Evolutionary conservation across 1,284 basidiomycete genomes (phyloP).

Genomic region (Apiotrichum sp.): DNA sequence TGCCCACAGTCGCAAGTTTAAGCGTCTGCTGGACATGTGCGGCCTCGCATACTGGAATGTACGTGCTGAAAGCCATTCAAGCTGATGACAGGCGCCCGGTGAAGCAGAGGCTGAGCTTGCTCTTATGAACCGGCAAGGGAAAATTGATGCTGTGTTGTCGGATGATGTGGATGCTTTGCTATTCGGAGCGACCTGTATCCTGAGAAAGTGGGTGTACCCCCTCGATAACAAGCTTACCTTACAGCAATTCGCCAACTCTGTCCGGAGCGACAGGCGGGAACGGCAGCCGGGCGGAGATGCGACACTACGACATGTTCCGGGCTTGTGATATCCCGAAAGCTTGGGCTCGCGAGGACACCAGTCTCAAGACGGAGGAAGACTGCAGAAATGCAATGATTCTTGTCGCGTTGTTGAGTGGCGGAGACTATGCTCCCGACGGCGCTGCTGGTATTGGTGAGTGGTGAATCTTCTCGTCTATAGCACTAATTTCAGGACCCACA

Average conservation of each 20-base stretch:
- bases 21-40: slow-evolving; percentile 75
- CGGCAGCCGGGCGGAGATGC: slow-evolving; percentile 46
- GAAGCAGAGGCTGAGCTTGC: slow-evolving; percentile 97
- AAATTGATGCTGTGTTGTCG: slow-evolving; percentile 83
- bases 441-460: slow-evolving; percentile 34
- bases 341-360: slow-evolving; percentile 23
- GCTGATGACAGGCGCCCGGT: slow-evolving; percentile 64
- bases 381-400: slow-evolving; percentile 73
- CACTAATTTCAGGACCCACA: slow-evolving; percentile 32
- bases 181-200: slow-evolving; percentile 75
- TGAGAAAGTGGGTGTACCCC: slow-evolving; percentile 59
- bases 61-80: slow-evolving; percentile 28
- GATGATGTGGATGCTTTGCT: slow-evolving; percentile 91
- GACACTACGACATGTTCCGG: slow-evolving; percentile 67
- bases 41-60: slow-evolving; percentile 80
- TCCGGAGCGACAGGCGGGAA: slow-evolving; percentile 49
- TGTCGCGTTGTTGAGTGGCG: slow-evolving; percentile 77
- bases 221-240: slow-evolving; percentile 1
- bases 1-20: slow-evolving; percentile 62
- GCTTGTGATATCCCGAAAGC: slow-evolving; percentile 50
- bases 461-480: background rate
- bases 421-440: slow-evolving; percentile 71
- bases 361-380: slow-evolving; percentile 41
- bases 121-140: slow-evolving; percentile 67
- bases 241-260: slow-evolving; percentile 64